Conservation (phyloP, 306 rosid species). For the Astragalus glycyphyllos region DNA sequence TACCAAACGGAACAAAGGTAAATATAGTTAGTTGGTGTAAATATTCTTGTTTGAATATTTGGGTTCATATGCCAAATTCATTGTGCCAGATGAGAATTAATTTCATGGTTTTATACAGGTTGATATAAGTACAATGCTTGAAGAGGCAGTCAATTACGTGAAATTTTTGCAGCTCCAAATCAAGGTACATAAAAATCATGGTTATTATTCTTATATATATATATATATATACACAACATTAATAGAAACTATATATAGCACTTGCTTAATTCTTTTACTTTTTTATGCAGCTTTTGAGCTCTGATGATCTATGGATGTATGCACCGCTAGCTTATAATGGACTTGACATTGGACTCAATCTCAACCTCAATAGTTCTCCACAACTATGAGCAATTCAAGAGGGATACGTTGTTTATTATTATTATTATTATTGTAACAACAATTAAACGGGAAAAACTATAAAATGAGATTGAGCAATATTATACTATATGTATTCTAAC, state of each 20-base stretch:
- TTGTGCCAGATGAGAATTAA: constrained; percentile 20
- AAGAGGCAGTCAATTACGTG: constrained; percentile 92
- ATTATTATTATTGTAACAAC: constrained; percentile 26
- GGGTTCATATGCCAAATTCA: neutral
- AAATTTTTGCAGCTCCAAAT: constrained; percentile 91
- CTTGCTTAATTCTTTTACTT: neutral
- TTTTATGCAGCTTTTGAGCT: constrained; percentile 74
- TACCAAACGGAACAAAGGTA: constrained; percentile 95
- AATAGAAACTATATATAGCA: neutral
- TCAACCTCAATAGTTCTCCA: constrained; percentile 52
- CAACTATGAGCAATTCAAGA: constrained; percentile 52
- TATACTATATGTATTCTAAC: constrained; percentile 38
- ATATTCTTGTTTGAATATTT: neutral
- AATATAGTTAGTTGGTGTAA: neutral
- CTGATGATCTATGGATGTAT: constrained; percentile 95
- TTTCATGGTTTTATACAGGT: constrained; percentile 53
- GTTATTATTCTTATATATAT: neutral
- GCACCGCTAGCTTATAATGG: constrained; percentile 94
- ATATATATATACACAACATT: too few relatives aligned
- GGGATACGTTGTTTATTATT: constrained; percentile 21
- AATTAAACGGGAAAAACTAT: constrained; percentile 22
- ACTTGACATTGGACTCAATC: constrained; percentile 74
- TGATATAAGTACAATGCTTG: constrained; percentile 98
- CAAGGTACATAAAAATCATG: constrained; percentile 63
- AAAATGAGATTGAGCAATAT: constrained; percentile 18